Base-by-base conservation (phyloP, 192 early-diverging fungal genomes). In the Linderina pennispora region DNA sequence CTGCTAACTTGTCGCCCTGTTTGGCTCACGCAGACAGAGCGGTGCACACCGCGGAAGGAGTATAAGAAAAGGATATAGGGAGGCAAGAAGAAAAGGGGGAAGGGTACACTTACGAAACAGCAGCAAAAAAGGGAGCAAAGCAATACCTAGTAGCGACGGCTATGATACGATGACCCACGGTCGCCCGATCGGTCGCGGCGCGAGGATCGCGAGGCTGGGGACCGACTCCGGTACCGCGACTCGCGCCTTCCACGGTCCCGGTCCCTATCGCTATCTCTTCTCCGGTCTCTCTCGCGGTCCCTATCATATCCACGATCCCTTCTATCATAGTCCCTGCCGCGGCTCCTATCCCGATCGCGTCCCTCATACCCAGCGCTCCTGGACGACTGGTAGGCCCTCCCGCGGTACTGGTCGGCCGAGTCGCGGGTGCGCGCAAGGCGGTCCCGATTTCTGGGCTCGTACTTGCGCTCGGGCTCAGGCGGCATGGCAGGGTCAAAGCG, bases 181-280 rank as follows among this genome's bases (percentile, higher is more conserved):
- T 68, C 65, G 13, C 60, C 32, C 25, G 67, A 70, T 55, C 68
- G 68, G n/a, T 64, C 61, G 37, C 67, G 59, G 20, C 60, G 48
- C 11, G 52, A 39, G 3, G 59, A 14, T 7, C 65, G 57, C 15
- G 43, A n/a, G 9, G 66, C 58, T 20, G 62, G 68, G 23, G 68
- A 72, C 23, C 68, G 68, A 39, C 68, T 72, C 43, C 57, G 54
- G 39, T 54, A 28, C 36, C 52, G 48, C 14, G 55, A 20, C 13
- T 24, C n/a, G 28, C 49, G 50, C 10, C 50, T 5, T 8, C 14
- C 38, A 40, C 38, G 53, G 44, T 68, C 53, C 1, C 36, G 8
- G 43, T 32, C 15, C 13, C 48, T 49, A 8, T 23, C 36, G 6
- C 36, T 5, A 33, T 48, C 47, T 32, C 32, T 34, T 5, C n/a